phyloP scores from a whole-genome alignment of 148 eudicot species.

The Linanthus parryae region DNA sequence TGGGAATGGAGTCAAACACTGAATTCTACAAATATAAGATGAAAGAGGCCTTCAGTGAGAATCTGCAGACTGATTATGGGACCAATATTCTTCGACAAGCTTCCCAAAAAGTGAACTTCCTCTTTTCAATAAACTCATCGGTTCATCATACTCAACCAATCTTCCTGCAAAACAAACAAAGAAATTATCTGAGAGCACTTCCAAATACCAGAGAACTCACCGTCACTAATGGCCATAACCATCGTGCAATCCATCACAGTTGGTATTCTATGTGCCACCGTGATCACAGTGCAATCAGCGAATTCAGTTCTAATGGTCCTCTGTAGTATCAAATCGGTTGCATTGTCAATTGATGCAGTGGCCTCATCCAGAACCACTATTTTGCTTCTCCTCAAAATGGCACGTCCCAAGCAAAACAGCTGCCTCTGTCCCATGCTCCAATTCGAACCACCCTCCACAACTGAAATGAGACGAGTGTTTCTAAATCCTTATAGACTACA shows the following conservation, averaged over 20 bases:
- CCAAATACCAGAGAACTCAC: slow-evolving; percentile 27
- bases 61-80: slow-evolving; percentile 8
- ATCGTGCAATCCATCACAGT: slow-evolving; percentile 92
- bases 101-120: slow-evolving; percentile 9
- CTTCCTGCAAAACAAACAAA: slow-evolving; percentile 7
- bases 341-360: slow-evolving; percentile 85
- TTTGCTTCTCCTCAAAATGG: slow-evolving; percentile 76
- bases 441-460: slow-evolving; percentile 83
- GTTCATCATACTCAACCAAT: slow-evolving; percentile 12
- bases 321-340: slow-evolving; percentile 80
- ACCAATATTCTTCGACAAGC: slow-evolving; percentile 9
- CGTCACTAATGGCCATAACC: slow-evolving; percentile 84
- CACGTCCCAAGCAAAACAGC: slow-evolving; percentile 82
- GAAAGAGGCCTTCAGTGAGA: not conserved
- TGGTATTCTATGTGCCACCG: slow-evolving; percentile 92
- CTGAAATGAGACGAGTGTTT: slow-evolving; percentile 29
- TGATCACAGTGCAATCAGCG: slow-evolving; percentile 79
- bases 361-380: slow-evolving; percentile 91
- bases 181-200: no score
- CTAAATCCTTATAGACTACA: no score
- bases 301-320: slow-evolving; percentile 71
- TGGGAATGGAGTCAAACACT: no score
- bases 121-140: slow-evolving; percentile 8
- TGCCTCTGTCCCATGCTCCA: slow-evolving; percentile 99
- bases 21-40: no score